phyloP scores from a whole-genome alignment of 2,329 filamentous ascomycete species.

The Beauveria caledonica region DNA sequence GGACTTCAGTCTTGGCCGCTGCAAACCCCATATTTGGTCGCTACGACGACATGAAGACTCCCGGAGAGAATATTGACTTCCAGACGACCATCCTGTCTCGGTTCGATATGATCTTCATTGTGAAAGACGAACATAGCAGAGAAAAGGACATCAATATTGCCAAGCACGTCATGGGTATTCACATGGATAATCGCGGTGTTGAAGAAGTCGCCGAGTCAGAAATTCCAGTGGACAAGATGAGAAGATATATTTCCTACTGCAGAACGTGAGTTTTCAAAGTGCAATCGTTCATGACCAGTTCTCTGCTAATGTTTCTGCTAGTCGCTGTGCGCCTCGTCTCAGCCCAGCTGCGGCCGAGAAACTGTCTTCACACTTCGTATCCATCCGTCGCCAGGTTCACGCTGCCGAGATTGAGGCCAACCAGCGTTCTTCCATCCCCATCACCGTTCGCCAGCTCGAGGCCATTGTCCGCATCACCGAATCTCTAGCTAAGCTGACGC shows the following conservation, averaged over 20 bases:
- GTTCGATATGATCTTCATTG: constrained; percentile 99
- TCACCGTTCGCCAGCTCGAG: constrained; percentile 94
- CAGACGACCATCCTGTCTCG: constrained; percentile 96
- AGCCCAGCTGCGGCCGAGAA: constrained; percentile 90
- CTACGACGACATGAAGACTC: constrained; percentile 96
- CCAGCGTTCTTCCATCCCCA: constrained; percentile 85
- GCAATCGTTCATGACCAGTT: neutral
- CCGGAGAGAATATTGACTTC: constrained; percentile 98
- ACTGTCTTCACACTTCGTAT: constrained; percentile 93
- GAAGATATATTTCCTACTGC: constrained; percentile 94
- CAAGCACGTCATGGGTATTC: constrained; percentile 93
- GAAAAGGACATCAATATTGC: constrained; percentile 88
- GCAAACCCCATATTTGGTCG: constrained; percentile 97
- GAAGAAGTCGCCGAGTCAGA: constrained; percentile 82
- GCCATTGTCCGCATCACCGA: constrained; percentile 97
- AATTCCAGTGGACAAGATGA: constrained; percentile 93
- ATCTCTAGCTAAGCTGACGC: constrained; percentile 81
- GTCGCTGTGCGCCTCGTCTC: constrained; percentile 84
- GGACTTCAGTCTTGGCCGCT: constrained; percentile 89
- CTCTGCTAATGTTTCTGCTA: constrained; percentile 31
- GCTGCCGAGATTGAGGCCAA: constrained; percentile 85
- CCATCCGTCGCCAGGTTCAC: constrained; percentile 89
- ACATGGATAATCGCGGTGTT: constrained; percentile 79
- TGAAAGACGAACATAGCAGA: constrained; percentile 87
- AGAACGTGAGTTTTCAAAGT: constrained; percentile 61